These are phyloP conservation scores for Pleurotus djamor DNA, from an alignment of 768 basidiomycete species.

Conservation along the genomic window DNA sequence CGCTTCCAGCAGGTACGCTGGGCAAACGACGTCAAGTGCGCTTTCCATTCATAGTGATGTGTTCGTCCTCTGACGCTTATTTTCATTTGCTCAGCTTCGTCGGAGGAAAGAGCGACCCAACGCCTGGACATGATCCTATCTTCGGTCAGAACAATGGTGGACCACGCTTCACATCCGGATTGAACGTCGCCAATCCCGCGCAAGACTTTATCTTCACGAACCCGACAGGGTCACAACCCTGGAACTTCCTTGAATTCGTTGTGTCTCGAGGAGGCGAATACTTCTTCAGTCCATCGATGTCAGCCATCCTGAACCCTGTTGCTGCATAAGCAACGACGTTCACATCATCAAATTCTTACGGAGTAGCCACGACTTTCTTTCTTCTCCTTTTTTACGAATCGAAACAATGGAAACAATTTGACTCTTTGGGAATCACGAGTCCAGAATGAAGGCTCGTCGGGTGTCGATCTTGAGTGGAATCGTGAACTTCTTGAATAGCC, in stretches of 20 bases:
- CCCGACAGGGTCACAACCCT: not conserved
- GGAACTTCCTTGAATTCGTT: not conserved
- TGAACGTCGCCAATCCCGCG: not conserved
- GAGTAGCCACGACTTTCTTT: too few species aligned
- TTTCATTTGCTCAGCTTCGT: not conserved
- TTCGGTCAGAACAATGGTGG: not conserved
- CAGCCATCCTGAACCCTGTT: slow-evolving; percentile 1
- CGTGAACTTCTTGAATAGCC: too few species aligned
- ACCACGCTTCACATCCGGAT: not conserved
- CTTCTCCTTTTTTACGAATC: too few species aligned
- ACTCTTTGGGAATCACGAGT: too few species aligned
- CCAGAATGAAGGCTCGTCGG: too few species aligned
- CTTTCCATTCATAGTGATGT: too few species aligned
- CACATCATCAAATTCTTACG: too few species aligned
- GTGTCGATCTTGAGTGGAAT: too few species aligned
- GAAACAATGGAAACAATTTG: too few species aligned
- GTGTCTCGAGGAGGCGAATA: not conserved
- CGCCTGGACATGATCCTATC: not conserved
- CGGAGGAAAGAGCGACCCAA: not conserved
- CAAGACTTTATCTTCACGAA: not conserved
- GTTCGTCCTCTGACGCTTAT: not conserved
- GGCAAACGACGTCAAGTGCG: slow-evolving; percentile 1
- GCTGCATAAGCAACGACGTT: not conserved
- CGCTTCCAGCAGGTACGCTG: slow-evolving; percentile 4
- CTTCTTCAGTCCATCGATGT: slow-evolving; percentile 4